Evolutionary conservation across 1,284 basidiomycete species (phyloP).

Genomic region (Schizophyllum amplum): DNA sequence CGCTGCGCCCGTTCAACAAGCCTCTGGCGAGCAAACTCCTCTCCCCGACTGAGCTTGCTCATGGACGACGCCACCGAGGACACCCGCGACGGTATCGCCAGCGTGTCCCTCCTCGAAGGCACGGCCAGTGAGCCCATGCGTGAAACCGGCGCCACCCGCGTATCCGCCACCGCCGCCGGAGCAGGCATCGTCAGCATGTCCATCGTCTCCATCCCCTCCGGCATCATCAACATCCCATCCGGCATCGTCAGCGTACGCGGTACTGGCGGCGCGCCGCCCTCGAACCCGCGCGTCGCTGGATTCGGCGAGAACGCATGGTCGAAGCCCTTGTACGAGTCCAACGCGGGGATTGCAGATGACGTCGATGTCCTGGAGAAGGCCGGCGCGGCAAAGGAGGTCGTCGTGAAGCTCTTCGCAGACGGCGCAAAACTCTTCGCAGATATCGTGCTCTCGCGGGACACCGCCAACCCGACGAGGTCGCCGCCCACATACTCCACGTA

Average conservation of each 20-base stretch:
- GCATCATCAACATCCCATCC: neutral
- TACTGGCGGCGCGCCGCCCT: too few species aligned
- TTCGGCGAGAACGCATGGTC: neutral
- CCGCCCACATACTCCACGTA: neutral
- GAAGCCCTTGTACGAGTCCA: neutral
- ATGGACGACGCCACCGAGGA: neutral
- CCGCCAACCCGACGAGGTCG: neutral
- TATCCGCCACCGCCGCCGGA: neutral
- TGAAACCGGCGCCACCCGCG: neutral
- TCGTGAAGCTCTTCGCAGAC: too few species aligned
- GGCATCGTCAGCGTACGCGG: neutral
- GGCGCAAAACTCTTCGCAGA: too few species aligned
- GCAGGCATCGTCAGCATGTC: neutral
- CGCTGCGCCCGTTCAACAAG: neutral
- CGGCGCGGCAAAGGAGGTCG: too few species aligned
- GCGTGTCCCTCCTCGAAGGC: neutral
- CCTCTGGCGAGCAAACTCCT: neutral
- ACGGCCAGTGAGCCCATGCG: neutral
- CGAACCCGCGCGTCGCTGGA: neutral
- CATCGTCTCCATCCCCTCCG: neutral
- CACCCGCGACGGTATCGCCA: neutral
- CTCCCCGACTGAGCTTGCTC: neutral
- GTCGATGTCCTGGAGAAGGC: too few species aligned
- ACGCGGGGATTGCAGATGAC: neutral
- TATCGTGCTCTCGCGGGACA: neutral